A percentile compares a stretch with the other conserved stretches of the same genome.
phyloP scores from a whole-genome alignment of 495 filamentous ascomycete species.

The Barbatosphaeria neglecta region DNA sequence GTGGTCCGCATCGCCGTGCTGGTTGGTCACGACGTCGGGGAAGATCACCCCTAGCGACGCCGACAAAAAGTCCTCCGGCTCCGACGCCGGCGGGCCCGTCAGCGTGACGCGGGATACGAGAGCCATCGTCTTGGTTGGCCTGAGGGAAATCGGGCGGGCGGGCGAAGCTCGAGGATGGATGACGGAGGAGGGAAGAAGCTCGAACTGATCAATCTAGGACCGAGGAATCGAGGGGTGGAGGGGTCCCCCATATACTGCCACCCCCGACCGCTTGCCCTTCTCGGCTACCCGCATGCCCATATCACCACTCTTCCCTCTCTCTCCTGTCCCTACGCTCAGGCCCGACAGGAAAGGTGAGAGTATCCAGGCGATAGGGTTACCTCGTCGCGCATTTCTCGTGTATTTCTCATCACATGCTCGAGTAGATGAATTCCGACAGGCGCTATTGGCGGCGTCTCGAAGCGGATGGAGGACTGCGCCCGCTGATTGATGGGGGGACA shows the following conservation, averaged over 20 bases:
- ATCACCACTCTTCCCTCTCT: too few species aligned
- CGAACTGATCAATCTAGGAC: background rate
- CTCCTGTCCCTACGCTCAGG: too few species aligned
- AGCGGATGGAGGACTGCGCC: too few species aligned
- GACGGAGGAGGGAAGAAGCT: background rate
- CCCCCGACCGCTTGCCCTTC: background rate
- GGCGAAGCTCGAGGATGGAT: background rate
- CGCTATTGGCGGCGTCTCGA: too few species aligned
- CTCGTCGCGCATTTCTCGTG: too few species aligned
- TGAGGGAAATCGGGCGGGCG: background rate
- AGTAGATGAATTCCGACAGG: too few species aligned
- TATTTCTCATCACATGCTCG: too few species aligned
- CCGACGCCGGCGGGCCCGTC: constrained; percentile 13
- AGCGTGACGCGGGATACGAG: constrained; percentile 33
- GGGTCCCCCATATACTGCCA: background rate
- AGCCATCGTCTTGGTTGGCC: constrained; percentile 14
- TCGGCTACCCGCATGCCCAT: too few species aligned
- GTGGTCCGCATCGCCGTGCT: constrained; percentile 63
- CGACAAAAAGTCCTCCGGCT: constrained; percentile 55
- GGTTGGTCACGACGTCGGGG: constrained; percentile 59
- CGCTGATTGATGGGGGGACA: too few species aligned
- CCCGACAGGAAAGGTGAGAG: too few species aligned
- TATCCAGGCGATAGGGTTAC: too few species aligned
- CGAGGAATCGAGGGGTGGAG: background rate
- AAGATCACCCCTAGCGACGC: constrained; percentile 59